A percentile compares a stretch with the other conserved stretches of the same genome.
phyloP scores from a whole-genome alignment of 2,329 filamentous ascomycete genomes.

The Alternaria brassicae region DNA sequence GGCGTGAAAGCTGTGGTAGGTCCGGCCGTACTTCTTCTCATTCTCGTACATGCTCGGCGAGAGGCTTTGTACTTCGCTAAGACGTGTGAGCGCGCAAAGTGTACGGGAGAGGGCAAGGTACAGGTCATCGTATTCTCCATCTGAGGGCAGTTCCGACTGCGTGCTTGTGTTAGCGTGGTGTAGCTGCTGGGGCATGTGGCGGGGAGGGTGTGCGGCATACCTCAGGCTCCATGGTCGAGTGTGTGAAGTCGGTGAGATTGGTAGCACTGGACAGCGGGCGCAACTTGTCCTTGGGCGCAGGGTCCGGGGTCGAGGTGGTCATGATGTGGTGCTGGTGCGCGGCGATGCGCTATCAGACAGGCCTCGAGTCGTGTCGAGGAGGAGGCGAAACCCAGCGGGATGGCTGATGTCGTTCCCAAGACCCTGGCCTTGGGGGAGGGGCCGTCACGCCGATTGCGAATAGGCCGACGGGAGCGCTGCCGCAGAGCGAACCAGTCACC shows the following conservation, averaged over 20 bases:
- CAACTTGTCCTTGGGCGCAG: slow-evolving; percentile 13
- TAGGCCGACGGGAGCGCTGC: slow-evolving; percentile 21
- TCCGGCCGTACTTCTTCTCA: slow-evolving; percentile 51
- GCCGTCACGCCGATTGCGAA: slow-evolving; percentile 21
- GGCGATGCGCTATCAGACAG: slow-evolving; percentile 10
- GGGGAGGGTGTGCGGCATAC: slow-evolving; percentile 22
- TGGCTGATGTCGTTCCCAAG: slow-evolving; percentile 26
- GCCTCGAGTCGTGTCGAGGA: slow-evolving; percentile 20
- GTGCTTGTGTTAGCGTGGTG: slow-evolving; percentile 24
- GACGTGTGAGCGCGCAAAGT: slow-evolving; percentile 24
- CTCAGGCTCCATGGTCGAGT: slow-evolving; percentile 26
- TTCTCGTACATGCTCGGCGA: slow-evolving; percentile 51
- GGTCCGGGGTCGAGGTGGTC: slow-evolving; percentile 12
- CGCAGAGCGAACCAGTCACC: too few relatives aligned
- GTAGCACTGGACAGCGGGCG: slow-evolving; percentile 29
- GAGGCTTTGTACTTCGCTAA: slow-evolving; percentile 49
- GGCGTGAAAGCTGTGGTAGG: slow-evolving; percentile 50
- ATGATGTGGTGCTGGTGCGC: slow-evolving; percentile 12
- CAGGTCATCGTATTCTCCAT: slow-evolving; percentile 43
- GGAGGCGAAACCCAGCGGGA: slow-evolving; percentile 26
- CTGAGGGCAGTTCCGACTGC: slow-evolving; percentile 44
- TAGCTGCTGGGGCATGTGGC: slow-evolving; percentile 8
- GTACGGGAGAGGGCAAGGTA: slow-evolving; percentile 15
- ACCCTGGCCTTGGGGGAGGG: slow-evolving; percentile 26
- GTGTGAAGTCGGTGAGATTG: slow-evolving; percentile 29